These are phyloP conservation scores for Dothideomycetes sp. DNA, from an alignment of 2,329 filamentous ascomycete species.

Conservation along the genomic window DNA sequence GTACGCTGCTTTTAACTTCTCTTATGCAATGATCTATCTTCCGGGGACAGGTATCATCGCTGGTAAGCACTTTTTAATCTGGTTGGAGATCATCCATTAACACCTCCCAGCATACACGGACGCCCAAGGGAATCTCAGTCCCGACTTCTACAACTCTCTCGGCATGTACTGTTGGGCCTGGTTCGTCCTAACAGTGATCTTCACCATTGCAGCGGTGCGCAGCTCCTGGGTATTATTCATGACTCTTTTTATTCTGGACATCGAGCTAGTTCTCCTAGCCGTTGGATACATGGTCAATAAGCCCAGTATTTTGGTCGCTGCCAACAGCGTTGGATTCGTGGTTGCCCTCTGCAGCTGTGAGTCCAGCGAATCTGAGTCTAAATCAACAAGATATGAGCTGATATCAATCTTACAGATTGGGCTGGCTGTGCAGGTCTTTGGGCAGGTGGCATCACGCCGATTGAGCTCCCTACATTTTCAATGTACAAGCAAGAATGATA, in stretches of 20 bases:
- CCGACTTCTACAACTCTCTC: slow-evolving; percentile 17
- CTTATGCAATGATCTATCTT: slow-evolving; percentile 28
- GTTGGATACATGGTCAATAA: slow-evolving; percentile 16
- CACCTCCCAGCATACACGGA: too few species aligned
- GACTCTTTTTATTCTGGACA: slow-evolving; percentile 15
- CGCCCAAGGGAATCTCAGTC: slow-evolving; percentile 14
- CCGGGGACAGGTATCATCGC: slow-evolving; percentile 26
- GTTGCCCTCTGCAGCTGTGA: slow-evolving; percentile 17
- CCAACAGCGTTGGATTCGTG: slow-evolving; percentile 15
- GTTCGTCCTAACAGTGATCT: slow-evolving; percentile 20
- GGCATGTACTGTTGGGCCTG: slow-evolving; percentile 19
- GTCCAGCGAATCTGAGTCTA: slow-evolving; percentile 9
- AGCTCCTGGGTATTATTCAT: slow-evolving; percentile 18
- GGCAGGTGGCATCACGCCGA: slow-evolving; percentile 13
- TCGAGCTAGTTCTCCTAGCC: slow-evolving; percentile 17
- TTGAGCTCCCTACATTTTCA: slow-evolving; percentile 13
- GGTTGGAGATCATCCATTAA: too few species aligned
- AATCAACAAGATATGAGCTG: neutral
- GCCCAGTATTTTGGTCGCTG: slow-evolving; percentile 12
- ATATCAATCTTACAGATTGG: slow-evolving; percentile 8
- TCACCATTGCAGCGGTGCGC: slow-evolving; percentile 15
- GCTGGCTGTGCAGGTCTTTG: slow-evolving; percentile 15
- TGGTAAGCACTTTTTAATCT: too few species aligned
- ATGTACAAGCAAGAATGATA: slow-evolving; percentile 7
- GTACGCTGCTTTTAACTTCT: slow-evolving; percentile 30